Evolutionary conservation across 305 asterid species (phyloP).

Genomic region (Stenogyne calaminthoides): DNA sequence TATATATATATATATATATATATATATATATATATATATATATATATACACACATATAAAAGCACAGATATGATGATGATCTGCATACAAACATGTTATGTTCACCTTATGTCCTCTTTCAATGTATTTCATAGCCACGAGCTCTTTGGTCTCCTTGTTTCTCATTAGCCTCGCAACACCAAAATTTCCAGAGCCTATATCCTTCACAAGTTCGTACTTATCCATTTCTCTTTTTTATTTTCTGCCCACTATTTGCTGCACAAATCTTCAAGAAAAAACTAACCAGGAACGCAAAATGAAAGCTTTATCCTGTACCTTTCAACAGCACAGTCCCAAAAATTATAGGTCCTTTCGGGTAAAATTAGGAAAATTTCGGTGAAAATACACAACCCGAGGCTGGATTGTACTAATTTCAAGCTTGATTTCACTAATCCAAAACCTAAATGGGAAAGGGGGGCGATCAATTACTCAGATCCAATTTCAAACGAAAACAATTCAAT

Average conservation of each 20-base stretch:
- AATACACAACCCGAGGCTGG: conserved; percentile 31
- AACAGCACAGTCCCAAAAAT: conserved; percentile 29
- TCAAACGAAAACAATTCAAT: conserved; percentile 8
- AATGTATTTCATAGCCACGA: conserved; percentile 97
- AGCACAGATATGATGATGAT: conserved; percentile 3
- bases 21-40: too few species aligned
- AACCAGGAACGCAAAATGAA: conserved; percentile 28
- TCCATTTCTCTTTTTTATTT: conserved; percentile 50
- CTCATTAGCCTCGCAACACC: conserved; percentile 96
- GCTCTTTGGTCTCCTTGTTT: conserved; percentile 95
- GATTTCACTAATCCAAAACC: conserved; percentile 23
- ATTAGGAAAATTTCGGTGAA: neutral
- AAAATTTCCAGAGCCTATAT: conserved; percentile 95
- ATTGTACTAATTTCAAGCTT: conserved; percentile 27
- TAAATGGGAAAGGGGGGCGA: conserved; percentile 5
- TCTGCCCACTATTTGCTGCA: neutral
- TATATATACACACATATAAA: too few species aligned
- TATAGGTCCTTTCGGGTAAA: conserved; percentile 21
- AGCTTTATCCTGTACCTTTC: conserved; percentile 30
- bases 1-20: too few species aligned
- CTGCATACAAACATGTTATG: conserved; percentile 13
- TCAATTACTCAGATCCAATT: conserved; percentile 19
- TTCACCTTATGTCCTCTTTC: conserved; percentile 95
- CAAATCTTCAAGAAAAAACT: conserved; percentile 17
- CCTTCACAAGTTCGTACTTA: conserved; percentile 96